Evolutionary conservation across 805 yeast species (phyloP).

Genomic region (Sugiyamaella valdiviana): DNA sequence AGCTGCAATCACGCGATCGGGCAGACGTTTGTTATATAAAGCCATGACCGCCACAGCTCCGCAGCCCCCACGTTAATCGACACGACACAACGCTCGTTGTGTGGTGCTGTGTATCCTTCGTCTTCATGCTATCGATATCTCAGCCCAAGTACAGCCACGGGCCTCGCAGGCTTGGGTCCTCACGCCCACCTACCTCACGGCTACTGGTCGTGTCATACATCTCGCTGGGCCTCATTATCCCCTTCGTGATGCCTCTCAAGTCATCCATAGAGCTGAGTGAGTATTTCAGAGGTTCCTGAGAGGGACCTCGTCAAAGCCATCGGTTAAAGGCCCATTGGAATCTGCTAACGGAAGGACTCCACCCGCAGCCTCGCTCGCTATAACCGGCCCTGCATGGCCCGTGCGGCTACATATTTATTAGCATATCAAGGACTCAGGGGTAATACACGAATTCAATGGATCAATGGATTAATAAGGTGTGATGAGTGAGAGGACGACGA

Average conservation of each 20-base stretch:
- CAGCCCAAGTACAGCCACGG: not conserved
- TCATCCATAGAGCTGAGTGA: slow-evolving; percentile 16
- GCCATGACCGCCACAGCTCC: no score
- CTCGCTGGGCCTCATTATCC: slow-evolving; percentile 24
- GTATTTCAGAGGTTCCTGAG: slow-evolving; percentile 2
- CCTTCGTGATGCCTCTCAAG: slow-evolving; percentile 29
- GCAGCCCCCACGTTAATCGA: no score
- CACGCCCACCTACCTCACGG: not conserved
- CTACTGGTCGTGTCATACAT: slow-evolving; percentile 23
- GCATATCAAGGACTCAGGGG: no score
- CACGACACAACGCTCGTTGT: no score
- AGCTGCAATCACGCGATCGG: no score
- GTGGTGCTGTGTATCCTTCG: no score
- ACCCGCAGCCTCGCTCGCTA: not conserved
- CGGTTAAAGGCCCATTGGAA: not conserved
- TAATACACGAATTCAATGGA: no score
- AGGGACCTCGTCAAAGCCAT: not conserved
- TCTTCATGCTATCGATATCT: not conserved
- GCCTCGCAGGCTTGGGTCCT: not conserved
- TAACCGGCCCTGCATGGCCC: not conserved
- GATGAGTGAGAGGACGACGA: no score
- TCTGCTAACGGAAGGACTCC: not conserved
- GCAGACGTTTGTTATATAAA: no score
- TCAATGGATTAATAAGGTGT: no score
- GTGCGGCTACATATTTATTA: not conserved